Evolutionary conservation across 2,329 filamentous ascomycete species (phyloP).

Genomic region (Periconia digitata): DNA sequence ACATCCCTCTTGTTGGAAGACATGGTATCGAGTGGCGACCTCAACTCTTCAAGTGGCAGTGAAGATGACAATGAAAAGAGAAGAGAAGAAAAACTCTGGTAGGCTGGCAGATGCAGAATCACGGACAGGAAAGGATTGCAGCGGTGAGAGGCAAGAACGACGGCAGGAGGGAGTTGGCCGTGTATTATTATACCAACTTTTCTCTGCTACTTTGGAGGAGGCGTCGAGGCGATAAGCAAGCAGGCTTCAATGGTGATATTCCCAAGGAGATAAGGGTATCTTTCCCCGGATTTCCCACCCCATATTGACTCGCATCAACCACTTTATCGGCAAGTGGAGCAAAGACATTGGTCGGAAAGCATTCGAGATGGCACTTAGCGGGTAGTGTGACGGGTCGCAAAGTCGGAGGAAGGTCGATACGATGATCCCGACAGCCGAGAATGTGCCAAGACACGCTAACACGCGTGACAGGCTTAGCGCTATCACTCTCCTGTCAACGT

Average conservation of each 20-base stretch:
- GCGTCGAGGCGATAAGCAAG: too few relatives aligned
- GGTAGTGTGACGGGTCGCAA: too few relatives aligned
- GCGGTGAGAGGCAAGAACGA: neutral
- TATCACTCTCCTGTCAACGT: too few relatives aligned
- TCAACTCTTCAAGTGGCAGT: neutral
- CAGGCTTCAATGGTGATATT: too few relatives aligned
- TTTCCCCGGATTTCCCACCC: neutral
- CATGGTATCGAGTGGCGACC: neutral
- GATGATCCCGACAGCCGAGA: too few relatives aligned
- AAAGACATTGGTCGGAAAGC: neutral
- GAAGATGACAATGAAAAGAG: neutral
- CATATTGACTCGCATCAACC: neutral
- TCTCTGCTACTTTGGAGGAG: too few relatives aligned
- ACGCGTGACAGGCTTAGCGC: too few relatives aligned
- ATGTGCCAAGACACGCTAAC: too few relatives aligned
- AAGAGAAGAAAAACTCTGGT: neutral
- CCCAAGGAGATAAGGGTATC: neutral
- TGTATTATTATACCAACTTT: too few relatives aligned
- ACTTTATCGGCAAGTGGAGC: neutral
- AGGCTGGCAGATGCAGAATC: too few relatives aligned
- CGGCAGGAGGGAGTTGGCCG: neutral
- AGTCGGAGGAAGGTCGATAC: too few relatives aligned
- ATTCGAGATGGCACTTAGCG: too few relatives aligned
- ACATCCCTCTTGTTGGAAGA: neutral
- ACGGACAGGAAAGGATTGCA: neutral